Conservation (phyloP, 2,329 filamentous ascomycete species). For the Colletotrichum sp. region DNA sequence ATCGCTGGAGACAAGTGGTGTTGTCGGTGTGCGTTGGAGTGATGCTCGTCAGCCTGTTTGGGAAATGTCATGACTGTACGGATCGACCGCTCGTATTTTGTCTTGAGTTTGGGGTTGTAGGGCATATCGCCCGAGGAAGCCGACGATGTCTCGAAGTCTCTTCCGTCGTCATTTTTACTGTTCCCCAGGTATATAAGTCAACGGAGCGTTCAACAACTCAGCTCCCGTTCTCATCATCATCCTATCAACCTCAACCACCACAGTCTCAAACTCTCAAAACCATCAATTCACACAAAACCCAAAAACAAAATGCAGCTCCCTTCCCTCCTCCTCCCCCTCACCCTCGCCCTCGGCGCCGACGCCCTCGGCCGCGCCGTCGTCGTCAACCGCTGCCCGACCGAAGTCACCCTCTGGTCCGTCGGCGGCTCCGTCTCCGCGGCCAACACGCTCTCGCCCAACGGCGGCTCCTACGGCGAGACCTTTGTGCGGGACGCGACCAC, state of each 20-base stretch:
- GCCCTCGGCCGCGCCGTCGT: slow-evolving; percentile 40
- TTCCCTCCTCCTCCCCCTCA: slow-evolving; percentile 21
- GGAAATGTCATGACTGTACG: not conserved
- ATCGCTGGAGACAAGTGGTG: not conserved
- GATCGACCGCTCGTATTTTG: slow-evolving; percentile 7
- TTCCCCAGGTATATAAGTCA: not conserved
- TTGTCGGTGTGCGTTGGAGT: not conserved
- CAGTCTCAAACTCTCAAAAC: not conserved
- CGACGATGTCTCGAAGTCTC: not conserved
- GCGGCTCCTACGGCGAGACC: slow-evolving; percentile 35
- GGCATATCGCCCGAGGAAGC: not conserved
- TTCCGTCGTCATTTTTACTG: not conserved
- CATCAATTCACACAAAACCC: not conserved
- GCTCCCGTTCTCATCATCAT: not conserved
- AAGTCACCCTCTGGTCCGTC: slow-evolving; percentile 45
- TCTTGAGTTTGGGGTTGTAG: not conserved
- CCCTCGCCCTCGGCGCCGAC: slow-evolving; percentile 24
- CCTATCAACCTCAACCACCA: not conserved
- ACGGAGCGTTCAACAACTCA: accelerated
- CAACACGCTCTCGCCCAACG: slow-evolving; percentile 28
- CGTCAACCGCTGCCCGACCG: slow-evolving; percentile 38
- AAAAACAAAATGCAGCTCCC: slow-evolving; percentile 4
- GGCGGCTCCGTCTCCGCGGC: slow-evolving; percentile 32
- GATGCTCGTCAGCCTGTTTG: not conserved
- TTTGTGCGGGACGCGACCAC: slow-evolving; percentile 39